Conservation (phyloP, 2,329 filamentous ascomycete species). For the Colletotrichum graminicola region DNA sequence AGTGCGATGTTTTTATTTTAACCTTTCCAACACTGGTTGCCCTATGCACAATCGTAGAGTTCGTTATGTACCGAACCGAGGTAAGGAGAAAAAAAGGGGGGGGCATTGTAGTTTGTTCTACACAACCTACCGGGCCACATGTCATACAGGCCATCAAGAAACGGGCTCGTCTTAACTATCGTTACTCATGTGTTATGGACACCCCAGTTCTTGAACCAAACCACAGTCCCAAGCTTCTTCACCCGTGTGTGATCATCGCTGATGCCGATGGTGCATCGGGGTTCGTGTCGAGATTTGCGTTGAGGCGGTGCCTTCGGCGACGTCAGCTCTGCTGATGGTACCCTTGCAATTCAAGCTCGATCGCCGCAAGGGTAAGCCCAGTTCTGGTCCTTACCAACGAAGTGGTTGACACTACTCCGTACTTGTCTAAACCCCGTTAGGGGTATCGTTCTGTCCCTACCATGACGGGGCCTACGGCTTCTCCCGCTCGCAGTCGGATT, state of each 20-base stretch:
- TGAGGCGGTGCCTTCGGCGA: neutral
- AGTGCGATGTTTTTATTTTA: neutral
- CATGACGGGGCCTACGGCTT: neutral
- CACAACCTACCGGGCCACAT: neutral
- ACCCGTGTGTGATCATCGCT: neutral
- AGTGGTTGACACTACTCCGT: neutral
- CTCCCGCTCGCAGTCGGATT: fast-evolving
- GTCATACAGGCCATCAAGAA: neutral
- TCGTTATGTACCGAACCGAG: neutral
- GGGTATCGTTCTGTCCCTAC: neutral
- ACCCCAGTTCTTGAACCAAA: neutral
- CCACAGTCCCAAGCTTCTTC: neutral
- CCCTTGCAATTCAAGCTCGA: neutral
- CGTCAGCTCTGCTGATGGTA: neutral
- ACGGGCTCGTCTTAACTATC: neutral
- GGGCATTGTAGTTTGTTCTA: neutral
- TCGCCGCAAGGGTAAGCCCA: neutral
- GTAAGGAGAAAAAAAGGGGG: neutral
- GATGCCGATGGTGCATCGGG: neutral
- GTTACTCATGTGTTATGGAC: neutral
- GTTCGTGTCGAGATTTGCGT: neutral
- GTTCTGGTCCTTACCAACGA: neutral
- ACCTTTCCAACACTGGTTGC: neutral
- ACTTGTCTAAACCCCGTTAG: no score
- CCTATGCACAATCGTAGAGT: neutral